A percentile compares a stretch with the other conserved stretches of the same genome.
Evolutionary conservation across 2,329 filamentous ascomycete genomes (phyloP).

Genomic region (Plenodomus biglobosus): DNA sequence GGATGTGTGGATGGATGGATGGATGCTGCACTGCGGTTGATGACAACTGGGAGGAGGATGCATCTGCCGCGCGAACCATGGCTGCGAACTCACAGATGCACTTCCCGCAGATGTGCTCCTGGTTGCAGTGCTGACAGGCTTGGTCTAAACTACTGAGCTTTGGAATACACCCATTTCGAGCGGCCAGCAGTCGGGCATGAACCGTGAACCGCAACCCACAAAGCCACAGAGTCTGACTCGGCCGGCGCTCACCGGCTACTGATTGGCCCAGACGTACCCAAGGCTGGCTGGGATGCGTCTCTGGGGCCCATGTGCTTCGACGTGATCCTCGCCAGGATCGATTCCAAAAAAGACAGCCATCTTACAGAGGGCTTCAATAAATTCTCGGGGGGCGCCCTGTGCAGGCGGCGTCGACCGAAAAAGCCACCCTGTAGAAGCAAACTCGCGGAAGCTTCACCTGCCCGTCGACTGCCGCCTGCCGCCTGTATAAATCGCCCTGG

Average conservation of each 20-base stretch:
- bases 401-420: constrained; percentile 36
- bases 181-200: constrained; percentile 7
- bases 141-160: constrained; percentile 4
- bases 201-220: constrained; percentile 12
- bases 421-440: constrained; percentile 28
- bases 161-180: constrained; percentile 11
- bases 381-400: constrained; percentile 9
- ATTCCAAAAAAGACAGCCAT: constrained; percentile 23
- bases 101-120: not conserved
- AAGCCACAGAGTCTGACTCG: constrained; percentile 24
- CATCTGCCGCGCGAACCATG: constrained; percentile 3
- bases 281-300: constrained; percentile 17
- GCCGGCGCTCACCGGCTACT: constrained; percentile 3
- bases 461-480: constrained; percentile 2
- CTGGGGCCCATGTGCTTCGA: constrained; percentile 33
- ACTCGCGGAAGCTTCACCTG: constrained; percentile 14
- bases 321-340: constrained; percentile 35
- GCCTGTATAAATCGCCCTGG: constrained; percentile 32
- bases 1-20: too few species aligned
- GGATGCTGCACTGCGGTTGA: too few species aligned
- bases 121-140: not conserved
- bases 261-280: constrained; percentile 25
- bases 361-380: constrained; percentile 31
- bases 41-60: too few species aligned
- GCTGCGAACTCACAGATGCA: not conserved